Percentiles rank a stretch among this genome's conserved stretches.
Evolutionary conservation across 768 basidiomycete species (phyloP).

Genomic region (Macrolepiota dolichaula): DNA sequence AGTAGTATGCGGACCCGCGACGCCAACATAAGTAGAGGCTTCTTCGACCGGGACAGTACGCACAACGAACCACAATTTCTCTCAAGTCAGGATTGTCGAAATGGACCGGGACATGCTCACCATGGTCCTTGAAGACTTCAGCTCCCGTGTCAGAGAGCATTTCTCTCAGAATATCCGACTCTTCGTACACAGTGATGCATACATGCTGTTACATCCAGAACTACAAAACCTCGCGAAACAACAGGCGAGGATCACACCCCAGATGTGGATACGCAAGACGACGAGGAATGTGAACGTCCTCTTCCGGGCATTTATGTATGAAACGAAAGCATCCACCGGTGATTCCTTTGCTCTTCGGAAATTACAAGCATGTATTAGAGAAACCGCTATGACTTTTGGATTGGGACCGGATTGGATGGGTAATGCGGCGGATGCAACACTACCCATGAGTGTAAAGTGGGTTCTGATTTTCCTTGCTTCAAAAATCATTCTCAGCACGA

Average conservation of each 20-base stretch:
- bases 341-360: conserved; percentile 49
- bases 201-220: conserved; percentile 63
- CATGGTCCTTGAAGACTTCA: conserved; percentile 46
- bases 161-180: conserved; percentile 57
- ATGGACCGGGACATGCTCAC: conserved; percentile 41
- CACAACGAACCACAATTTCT: conserved; percentile 7
- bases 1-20: background rate
- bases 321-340: conserved; percentile 42
- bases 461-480: no score
- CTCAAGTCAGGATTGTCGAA: conserved; percentile 34
- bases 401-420: conserved; percentile 78
- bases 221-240: conserved; percentile 31
- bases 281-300: conserved; percentile 73
- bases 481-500: no score
- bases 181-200: conserved; percentile 70
- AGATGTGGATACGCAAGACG: conserved; percentile 39
- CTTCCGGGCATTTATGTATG: conserved; percentile 53
- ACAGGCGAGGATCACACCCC: conserved; percentile 21
- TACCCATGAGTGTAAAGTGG: no score
- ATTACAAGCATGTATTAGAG: conserved; percentile 52
- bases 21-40: background rate
- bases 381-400: conserved; percentile 46
- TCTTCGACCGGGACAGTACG: background rate
- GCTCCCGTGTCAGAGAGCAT: conserved; percentile 37
- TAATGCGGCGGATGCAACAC: conserved; percentile 69